phyloP scores from a whole-genome alignment of 306 rosid species.

The Pyrus betulifolia region DNA sequence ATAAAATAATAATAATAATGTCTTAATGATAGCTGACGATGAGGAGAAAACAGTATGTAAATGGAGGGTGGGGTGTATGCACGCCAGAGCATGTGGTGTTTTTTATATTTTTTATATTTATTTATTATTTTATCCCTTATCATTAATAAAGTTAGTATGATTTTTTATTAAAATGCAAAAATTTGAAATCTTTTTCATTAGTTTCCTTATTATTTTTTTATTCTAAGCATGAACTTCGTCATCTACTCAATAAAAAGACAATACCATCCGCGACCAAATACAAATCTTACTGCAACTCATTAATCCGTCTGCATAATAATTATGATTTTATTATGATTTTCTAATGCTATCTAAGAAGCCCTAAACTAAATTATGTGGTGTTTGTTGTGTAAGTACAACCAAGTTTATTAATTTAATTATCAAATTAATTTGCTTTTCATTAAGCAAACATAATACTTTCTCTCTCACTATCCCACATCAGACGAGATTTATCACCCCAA shows the following conservation, averaged over 20 bases:
- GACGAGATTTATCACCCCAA: no score
- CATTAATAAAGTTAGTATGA: no score
- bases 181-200: no score
- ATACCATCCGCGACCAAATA: constrained; percentile 7
- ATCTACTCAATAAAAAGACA: not conserved
- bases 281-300: not conserved
- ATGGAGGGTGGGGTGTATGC: no score
- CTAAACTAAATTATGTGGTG: not conserved
- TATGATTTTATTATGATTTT: not conserved
- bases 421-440: not conserved
- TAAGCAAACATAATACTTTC: not conserved
- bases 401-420: not conserved
- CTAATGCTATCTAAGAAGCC: not conserved
- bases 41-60: no score
- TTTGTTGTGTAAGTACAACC: not conserved
- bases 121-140: no score
- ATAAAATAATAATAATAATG: no score
- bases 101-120: no score
- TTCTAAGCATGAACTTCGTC: not conserved
- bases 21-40: no score
- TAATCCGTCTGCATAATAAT: not conserved
- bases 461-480: not conserved
- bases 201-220: no score
- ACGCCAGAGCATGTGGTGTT: no score
- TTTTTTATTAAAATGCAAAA: no score